A percentile compares a stretch with the other conserved stretches of the same genome.
Evolutionary conservation across 2,329 filamentous ascomycete species (phyloP).

Genomic region (Fusarium buxicola): DNA sequence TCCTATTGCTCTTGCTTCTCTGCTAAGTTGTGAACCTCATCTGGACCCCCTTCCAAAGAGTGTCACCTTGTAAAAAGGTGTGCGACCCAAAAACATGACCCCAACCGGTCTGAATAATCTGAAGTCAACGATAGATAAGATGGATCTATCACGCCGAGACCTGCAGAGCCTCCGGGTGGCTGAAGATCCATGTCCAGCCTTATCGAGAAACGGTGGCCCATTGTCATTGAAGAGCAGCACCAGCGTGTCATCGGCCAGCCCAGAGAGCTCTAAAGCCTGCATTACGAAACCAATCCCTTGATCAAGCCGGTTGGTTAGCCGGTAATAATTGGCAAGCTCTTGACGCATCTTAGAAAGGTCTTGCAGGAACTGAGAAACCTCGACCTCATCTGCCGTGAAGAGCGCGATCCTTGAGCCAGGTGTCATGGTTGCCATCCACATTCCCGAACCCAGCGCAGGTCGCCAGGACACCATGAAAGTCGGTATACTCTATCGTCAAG

Average conservation of each 20-base stretch:
- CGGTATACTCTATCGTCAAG: constrained; percentile 59
- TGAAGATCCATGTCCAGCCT: constrained; percentile 43
- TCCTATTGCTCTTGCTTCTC: constrained; percentile 42
- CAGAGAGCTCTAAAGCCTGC: constrained; percentile 47
- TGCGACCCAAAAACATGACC: constrained; percentile 62
- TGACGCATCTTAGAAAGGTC: constrained; percentile 54
- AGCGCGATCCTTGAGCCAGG: constrained; percentile 37
- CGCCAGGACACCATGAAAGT: constrained; percentile 58
- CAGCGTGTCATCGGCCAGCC: constrained; percentile 53
- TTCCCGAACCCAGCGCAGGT: constrained; percentile 59
- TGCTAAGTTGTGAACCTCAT: constrained; percentile 58
- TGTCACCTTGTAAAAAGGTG: constrained; percentile 61
- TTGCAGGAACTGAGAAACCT: constrained; percentile 55
- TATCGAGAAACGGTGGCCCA: constrained; percentile 58
- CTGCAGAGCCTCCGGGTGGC: constrained; percentile 17
- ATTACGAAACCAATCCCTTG: constrained; percentile 56
- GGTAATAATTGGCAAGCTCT: constrained; percentile 58
- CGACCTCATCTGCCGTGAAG: constrained; percentile 50
- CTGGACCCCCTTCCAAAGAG: constrained; percentile 61
- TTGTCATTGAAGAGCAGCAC: constrained; percentile 62
- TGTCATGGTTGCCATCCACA: constrained; percentile 46
- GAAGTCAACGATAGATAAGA: constrained; percentile 52
- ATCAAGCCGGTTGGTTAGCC: constrained; percentile 56
- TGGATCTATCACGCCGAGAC: constrained; percentile 49
- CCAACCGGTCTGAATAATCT: constrained; percentile 37